Evolutionary conservation across 129 eudicot species (phyloP).

Genomic region (Erigeron canadensis): DNA sequence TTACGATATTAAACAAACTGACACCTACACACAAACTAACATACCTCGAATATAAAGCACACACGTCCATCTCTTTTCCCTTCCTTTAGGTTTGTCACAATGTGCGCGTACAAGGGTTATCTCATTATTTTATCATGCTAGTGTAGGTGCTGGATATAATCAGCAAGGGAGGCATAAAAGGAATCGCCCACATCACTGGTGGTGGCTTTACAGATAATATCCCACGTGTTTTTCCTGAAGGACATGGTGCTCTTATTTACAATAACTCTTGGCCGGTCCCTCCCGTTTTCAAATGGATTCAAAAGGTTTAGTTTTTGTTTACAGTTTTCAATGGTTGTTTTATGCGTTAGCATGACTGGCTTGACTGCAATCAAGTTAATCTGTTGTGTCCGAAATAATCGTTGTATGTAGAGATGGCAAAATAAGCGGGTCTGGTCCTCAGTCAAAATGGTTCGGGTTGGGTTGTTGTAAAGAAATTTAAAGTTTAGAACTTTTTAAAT

Average conservation of each 20-base stretch:
- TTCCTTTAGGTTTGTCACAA: no score
- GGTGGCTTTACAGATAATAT: constrained; percentile 96
- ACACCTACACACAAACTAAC: no score
- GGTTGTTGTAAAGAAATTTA: no score
- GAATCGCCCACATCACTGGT: constrained; percentile 95
- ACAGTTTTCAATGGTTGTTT: neutral
- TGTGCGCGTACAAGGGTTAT: no score
- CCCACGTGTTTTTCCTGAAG: constrained; percentile 91
- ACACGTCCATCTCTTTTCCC: no score
- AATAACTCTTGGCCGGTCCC: constrained; percentile 78
- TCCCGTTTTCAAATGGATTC: constrained; percentile 94
- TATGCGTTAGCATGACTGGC: neutral
- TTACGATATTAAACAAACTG: no score
- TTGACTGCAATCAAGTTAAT: neutral
- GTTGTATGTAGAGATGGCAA: constrained; percentile 1
- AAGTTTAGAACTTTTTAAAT: neutral
- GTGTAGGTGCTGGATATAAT: constrained; percentile 82
- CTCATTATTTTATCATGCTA: constrained; percentile 13
- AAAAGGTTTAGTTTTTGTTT: constrained; percentile 48
- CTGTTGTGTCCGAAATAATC: neutral
- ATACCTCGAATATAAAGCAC: no score
- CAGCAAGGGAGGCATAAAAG: constrained; percentile 86
- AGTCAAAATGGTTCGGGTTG: neutral
- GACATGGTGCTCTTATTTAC: constrained; percentile 71
- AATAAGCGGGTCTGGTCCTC: neutral